phyloP scores from a whole-genome alignment of 208 protist species.

The Endotrypanum monterogeii region DNA sequence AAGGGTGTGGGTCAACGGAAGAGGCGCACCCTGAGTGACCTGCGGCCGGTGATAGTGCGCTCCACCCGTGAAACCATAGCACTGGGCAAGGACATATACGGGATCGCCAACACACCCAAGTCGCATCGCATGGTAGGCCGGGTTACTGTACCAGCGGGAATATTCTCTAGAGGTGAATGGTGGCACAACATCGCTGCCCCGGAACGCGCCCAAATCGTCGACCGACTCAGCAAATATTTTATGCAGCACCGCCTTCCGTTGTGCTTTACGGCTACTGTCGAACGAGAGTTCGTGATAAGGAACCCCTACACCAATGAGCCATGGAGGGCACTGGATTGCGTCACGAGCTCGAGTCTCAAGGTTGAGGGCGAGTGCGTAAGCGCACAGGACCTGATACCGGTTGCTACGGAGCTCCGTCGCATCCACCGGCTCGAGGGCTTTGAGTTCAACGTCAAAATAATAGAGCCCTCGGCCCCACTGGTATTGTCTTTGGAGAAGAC shows the following conservation, averaged over 20 bases:
- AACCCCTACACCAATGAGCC: slow-evolving; percentile 38
- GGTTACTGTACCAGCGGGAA: neutral
- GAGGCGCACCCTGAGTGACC: neutral
- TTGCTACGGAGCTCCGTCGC: slow-evolving; percentile 14
- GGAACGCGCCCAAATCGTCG: slow-evolving; percentile 12
- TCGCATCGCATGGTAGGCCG: neutral
- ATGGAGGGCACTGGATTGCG: slow-evolving; percentile 39
- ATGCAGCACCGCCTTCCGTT: slow-evolving; percentile 46
- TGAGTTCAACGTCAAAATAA: slow-evolving; percentile 48
- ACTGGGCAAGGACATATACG: slow-evolving; percentile 14
- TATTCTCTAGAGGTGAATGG: neutral
- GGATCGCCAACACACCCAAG: slow-evolving; percentile 23
- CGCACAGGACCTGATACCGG: slow-evolving; percentile 13
- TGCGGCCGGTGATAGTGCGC: slow-evolving; percentile 18
- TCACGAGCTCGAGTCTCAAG: slow-evolving; percentile 41
- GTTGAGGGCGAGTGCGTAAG: slow-evolving; percentile 41
- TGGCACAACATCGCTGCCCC: slow-evolving; percentile 36
- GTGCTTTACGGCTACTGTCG: slow-evolving; percentile 57
- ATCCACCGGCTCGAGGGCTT: slow-evolving; percentile 53
- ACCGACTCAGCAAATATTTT: slow-evolving; percentile 39
- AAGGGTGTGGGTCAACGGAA: neutral
- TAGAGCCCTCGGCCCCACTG: slow-evolving; percentile 60
- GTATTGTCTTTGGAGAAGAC: slow-evolving; percentile 46
- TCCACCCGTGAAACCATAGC: slow-evolving; percentile 14
- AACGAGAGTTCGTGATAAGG: slow-evolving; percentile 42